A percentile compares a stretch with the other conserved stretches of the same genome.
Evolutionary conservation across 2,329 filamentous ascomycete genomes (phyloP).

Genomic region (Lachnellula arida): DNA sequence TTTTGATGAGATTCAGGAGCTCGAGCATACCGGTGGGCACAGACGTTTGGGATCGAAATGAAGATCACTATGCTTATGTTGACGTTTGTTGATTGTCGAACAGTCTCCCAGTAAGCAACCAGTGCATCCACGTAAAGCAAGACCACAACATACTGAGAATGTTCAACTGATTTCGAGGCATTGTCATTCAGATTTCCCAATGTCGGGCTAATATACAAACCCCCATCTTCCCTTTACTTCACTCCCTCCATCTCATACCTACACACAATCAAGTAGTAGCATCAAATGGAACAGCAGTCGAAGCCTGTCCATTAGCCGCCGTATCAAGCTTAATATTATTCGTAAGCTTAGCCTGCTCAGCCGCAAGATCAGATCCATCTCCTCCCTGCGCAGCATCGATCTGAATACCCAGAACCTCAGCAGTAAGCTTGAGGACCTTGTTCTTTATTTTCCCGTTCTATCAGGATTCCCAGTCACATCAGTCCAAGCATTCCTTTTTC

Average conservation of each 20-base stretch:
- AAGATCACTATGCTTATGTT: neutral
- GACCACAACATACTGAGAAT: too few relatives aligned
- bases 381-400: slow-evolving; percentile 48
- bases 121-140: too few relatives aligned
- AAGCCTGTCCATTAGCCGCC: slow-evolving; percentile 42
- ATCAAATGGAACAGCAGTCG: slow-evolving; percentile 37
- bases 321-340: slow-evolving; percentile 49
- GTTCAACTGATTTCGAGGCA: too few relatives aligned
- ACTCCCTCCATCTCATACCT: neutral
- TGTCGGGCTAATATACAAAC: neutral
- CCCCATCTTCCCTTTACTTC: neutral
- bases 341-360: slow-evolving; percentile 47
- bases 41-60: slow-evolving; percentile 4
- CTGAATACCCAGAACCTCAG: slow-evolving; percentile 46
- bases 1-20: slow-evolving; percentile 24
- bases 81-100: neutral
- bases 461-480: neutral
- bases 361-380: slow-evolving; percentile 37
- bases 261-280: slow-evolving; percentile 18
- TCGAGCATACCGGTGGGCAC: slow-evolving; percentile 1
- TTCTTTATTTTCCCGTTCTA: slow-evolving; percentile 55
- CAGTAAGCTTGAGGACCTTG: slow-evolving; percentile 54
- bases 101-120: neutral
- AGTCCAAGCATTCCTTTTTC: neutral
- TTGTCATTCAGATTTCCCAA: too few relatives aligned